Evolutionary conservation across 2,329 filamentous ascomycete species (phyloP).

Genomic region (Teratosphaeria viscida): DNA sequence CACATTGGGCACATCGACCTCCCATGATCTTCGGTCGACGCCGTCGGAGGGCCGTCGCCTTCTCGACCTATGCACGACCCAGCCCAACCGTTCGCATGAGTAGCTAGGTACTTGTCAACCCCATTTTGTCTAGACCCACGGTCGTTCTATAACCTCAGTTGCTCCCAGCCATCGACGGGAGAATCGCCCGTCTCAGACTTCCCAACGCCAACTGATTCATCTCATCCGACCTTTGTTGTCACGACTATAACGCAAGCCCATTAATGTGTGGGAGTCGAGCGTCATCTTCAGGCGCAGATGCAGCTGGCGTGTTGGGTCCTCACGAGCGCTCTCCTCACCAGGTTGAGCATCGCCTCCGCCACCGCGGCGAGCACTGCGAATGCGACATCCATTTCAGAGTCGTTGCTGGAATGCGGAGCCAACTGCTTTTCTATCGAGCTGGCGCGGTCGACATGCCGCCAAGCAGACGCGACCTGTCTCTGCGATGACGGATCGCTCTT

Average conservation of each 20-base stretch:
- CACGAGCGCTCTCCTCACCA: not conserved
- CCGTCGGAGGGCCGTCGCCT: too few species aligned
- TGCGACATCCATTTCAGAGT: not conserved
- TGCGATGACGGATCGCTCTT: not conserved
- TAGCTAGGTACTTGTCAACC: too few species aligned
- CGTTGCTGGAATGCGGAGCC: not conserved
- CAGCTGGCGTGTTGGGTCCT: not conserved
- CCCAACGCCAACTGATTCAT: not conserved
- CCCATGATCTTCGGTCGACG: too few species aligned
- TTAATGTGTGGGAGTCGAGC: not conserved
- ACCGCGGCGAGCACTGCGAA: not conserved
- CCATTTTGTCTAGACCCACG: too few species aligned
- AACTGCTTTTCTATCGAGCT: not conserved
- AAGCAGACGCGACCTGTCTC: not conserved
- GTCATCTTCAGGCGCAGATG: not conserved
- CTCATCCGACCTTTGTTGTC: not conserved
- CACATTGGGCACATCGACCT: too few species aligned
- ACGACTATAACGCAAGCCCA: not conserved
- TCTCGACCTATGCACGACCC: too few species aligned
- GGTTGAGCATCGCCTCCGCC: not conserved
- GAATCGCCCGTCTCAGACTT: too few species aligned
- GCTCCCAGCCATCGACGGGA: too few species aligned
- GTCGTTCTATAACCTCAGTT: too few species aligned
- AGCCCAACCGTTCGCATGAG: too few species aligned
- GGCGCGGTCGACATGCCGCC: not conserved